A percentile compares a stretch with the other conserved stretches of the same genome.
These are phyloP conservation scores for Thraustotheca clavata DNA, from an alignment of 352 stramenopile genomes.

Conservation along the genomic window DNA sequence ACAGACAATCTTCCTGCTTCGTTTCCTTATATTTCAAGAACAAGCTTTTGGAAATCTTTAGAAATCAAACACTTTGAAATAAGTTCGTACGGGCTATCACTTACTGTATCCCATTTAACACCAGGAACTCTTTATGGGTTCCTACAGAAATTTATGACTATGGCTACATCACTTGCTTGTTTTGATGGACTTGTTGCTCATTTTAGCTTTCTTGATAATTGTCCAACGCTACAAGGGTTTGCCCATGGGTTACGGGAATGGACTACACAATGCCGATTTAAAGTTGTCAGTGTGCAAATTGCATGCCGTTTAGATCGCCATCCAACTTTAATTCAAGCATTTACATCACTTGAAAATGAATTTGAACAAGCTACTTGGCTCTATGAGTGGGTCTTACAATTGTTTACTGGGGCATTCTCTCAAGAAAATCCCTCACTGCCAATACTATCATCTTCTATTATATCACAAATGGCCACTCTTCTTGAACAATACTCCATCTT, in stretches of 20 bases:
- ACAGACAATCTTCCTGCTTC: neutral
- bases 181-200: neutral
- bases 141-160: neutral
- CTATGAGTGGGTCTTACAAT: neutral
- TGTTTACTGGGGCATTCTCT: neutral
- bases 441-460: neutral
- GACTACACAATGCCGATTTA: neutral
- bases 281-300: neutral
- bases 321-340: neutral
- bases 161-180: neutral
- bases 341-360: neutral
- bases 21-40: neutral
- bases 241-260: neutral
- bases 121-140: neutral
- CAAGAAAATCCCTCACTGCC: neutral
- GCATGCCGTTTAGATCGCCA: too few species aligned
- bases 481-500: neutral
- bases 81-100: neutral
- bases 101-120: conserved; percentile 3
- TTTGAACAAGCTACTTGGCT: neutral
- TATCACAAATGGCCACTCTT: neutral
- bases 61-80: neutral
- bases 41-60: neutral
- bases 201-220: neutral
- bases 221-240: conserved; percentile 13